phyloP scores from a whole-genome alignment of 371 early-diverging fungal species.

The Mucor racemosus region DNA sequence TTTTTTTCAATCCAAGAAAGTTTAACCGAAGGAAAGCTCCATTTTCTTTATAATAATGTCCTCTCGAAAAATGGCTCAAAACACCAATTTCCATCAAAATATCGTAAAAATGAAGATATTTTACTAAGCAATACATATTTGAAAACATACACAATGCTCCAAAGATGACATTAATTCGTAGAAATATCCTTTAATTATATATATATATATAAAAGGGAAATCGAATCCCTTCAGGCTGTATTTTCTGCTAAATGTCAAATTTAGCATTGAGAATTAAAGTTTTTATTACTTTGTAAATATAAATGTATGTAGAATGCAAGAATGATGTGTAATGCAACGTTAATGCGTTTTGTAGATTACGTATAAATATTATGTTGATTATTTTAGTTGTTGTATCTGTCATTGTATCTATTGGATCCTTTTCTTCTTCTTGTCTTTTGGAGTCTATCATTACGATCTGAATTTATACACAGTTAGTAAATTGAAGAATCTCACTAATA shows the following conservation, averaged over 20 bases:
- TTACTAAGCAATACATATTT: too few relatives aligned
- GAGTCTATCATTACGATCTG: not conserved
- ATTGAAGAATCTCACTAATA: not conserved
- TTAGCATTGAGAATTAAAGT: not conserved
- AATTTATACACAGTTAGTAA: not conserved
- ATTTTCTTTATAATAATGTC: too few relatives aligned
- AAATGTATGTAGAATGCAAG: not conserved
- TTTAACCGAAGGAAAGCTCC: too few relatives aligned
- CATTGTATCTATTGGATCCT: not conserved
- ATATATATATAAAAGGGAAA: too few relatives aligned
- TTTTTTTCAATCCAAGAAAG: too few relatives aligned
- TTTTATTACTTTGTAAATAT: not conserved
- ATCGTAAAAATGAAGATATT: too few relatives aligned
- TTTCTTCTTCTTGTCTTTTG: slow-evolving; percentile 1
- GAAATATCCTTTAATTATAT: too few relatives aligned
- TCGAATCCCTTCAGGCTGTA: not conserved
- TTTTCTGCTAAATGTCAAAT: not conserved
- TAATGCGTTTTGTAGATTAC: not conserved
- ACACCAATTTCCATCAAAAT: too few relatives aligned
- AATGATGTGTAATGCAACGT: not conserved
- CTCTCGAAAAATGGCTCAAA: too few relatives aligned
- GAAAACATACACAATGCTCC: too few relatives aligned
- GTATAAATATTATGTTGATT: not conserved
- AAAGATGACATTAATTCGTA: too few relatives aligned
- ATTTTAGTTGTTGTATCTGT: not conserved